Evolutionary conservation across 164 flowering plant species (phyloP).

Genomic region (Vitis rupestris): DNA sequence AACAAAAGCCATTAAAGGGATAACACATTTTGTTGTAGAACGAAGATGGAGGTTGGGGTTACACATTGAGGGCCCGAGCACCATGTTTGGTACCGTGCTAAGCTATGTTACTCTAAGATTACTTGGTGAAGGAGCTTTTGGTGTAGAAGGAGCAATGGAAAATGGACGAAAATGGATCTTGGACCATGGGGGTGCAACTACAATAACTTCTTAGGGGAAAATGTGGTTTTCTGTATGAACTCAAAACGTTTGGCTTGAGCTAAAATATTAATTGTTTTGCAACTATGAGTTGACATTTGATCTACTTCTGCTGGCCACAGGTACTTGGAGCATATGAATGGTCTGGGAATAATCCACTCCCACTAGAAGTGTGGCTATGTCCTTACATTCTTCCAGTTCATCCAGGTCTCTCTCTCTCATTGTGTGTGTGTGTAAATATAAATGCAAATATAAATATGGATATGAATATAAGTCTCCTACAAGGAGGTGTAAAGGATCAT

Average conservation of each 20-base stretch:
- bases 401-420: conserved; percentile 1
- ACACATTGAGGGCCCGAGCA: too few species aligned
- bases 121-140: background rate
- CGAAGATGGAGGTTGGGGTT: too few species aligned
- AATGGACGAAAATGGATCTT: conserved; percentile 14
- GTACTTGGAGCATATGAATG: conserved; percentile 10
- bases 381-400: conserved; percentile 3
- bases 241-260: background rate
- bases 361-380: conserved; percentile 8
- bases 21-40: too few species aligned
- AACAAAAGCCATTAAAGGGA: too few species aligned
- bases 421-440: too few species aligned
- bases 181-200: conserved; percentile 12
- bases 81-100: too few species aligned
- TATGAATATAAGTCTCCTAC: too few species aligned
- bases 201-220: conserved; percentile 20
- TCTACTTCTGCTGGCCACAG: background rate
- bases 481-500: too few species aligned
- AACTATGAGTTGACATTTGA: background rate
- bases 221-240: conserved; percentile 10
- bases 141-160: conserved; percentile 3
- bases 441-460: too few species aligned
- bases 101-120: too few species aligned
- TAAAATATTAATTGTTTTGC: background rate
- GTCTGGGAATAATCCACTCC: conserved; percentile 9